A percentile compares a stretch with the other conserved stretches of the same genome.
phyloP scores from a whole-genome alignment of 2,329 filamentous ascomycete genomes.

The Penicillium sp. region DNA sequence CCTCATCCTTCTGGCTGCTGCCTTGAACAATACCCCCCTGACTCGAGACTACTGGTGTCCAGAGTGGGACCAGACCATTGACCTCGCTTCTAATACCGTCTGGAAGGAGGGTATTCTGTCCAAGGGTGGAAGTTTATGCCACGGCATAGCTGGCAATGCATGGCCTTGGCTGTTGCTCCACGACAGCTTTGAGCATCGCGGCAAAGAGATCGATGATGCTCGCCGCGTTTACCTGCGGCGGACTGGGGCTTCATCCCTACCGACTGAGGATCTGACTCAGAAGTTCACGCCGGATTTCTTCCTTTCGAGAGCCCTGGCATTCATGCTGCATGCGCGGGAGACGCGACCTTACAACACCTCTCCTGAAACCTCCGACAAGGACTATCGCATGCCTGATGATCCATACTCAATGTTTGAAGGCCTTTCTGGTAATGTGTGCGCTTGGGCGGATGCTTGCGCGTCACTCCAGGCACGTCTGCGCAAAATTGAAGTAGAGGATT shows the following conservation, averaged over 20 bases:
- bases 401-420: constrained; percentile 40
- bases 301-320: constrained; percentile 34
- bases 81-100: constrained; percentile 30
- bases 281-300: constrained; percentile 33
- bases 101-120: constrained; percentile 41
- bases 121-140: constrained; percentile 40
- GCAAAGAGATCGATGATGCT: constrained; percentile 17
- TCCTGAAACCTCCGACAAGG: constrained; percentile 13
- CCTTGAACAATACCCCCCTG: constrained; percentile 27
- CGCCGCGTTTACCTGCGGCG: constrained; percentile 21
- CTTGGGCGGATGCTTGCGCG: constrained; percentile 40
- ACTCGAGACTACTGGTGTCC: constrained; percentile 31
- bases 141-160: constrained; percentile 40
- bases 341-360: constrained; percentile 33
- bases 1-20: constrained; percentile 32
- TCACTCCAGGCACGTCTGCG: constrained; percentile 31
- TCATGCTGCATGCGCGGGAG: constrained; percentile 36
- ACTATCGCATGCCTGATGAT: constrained; percentile 39
- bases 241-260: constrained; percentile 1
- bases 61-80: constrained; percentile 35
- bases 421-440: constrained; percentile 37
- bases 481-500: constrained; percentile 27
- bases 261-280: constrained; percentile 6
- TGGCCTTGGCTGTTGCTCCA: constrained; percentile 38
- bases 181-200: constrained; percentile 33